Evolutionary conservation across 805 yeast genomes (phyloP).

Genomic region (Candida silvatica): DNA sequence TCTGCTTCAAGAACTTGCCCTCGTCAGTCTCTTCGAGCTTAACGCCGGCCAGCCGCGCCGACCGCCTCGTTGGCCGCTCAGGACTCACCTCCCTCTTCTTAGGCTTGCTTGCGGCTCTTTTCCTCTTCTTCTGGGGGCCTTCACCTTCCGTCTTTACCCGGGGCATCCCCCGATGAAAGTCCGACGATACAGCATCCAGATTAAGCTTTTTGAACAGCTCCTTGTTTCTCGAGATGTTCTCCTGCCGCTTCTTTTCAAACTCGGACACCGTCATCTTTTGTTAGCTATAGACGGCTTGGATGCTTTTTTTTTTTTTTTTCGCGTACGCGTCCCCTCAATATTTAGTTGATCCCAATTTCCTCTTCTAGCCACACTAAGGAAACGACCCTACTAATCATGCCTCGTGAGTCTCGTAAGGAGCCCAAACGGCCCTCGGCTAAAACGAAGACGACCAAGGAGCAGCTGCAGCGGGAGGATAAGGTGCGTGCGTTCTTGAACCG

Average conservation of each 20-base stretch:
- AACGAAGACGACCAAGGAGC: too few species aligned
- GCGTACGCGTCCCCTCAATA: too few species aligned
- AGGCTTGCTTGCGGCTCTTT: constrained; percentile 8
- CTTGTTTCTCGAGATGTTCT: constrained; percentile 77
- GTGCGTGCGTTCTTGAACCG: too few species aligned
- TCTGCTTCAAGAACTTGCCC: constrained; percentile 29
- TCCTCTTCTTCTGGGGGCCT: background rate
- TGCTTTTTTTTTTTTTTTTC: too few species aligned
- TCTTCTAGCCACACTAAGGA: too few species aligned
- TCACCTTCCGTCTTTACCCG: constrained; percentile 1
- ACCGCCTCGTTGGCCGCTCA: constrained; percentile 56
- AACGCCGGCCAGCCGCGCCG: constrained; percentile 72
- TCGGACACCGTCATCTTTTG: constrained; percentile 38
- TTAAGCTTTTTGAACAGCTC: constrained; percentile 66
- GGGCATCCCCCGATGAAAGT: constrained; percentile 40
- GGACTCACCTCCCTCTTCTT: constrained; percentile 22
- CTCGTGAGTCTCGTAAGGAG: too few species aligned
- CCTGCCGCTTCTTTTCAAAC: constrained; percentile 64
- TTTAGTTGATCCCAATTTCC: too few species aligned
- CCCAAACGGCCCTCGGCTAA: too few species aligned
- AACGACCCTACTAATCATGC: too few species aligned
- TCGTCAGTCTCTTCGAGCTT: constrained; percentile 37
- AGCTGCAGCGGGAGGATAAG: too few species aligned
- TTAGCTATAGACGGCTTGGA: too few species aligned
- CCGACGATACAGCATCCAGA: constrained; percentile 47